These are phyloP conservation scores for Sporothrix pseudoabietina DNA, from an alignment of 2,329 filamentous ascomycete genomes.

Conservation along the genomic window DNA sequence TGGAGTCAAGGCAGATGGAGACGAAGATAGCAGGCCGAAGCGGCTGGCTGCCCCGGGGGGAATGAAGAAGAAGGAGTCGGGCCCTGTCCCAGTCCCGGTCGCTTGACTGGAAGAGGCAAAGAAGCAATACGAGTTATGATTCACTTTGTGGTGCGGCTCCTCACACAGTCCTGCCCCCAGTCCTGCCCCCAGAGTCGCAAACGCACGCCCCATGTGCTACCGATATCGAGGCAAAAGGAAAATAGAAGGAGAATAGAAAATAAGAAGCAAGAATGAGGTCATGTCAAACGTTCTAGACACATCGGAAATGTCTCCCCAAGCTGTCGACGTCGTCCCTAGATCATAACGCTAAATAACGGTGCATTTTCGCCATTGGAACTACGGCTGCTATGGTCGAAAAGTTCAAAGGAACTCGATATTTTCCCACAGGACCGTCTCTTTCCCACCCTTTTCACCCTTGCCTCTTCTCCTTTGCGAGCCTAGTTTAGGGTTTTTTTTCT, in stretches of 20 bases:
- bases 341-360: constrained; percentile 18
- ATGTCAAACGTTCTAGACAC: neutral
- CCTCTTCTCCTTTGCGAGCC: constrained; percentile 6
- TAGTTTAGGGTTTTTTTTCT: constrained; percentile 17
- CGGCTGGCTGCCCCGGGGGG: constrained; percentile 6
- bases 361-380: constrained; percentile 16
- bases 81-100: neutral
- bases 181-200: neutral
- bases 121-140: neutral
- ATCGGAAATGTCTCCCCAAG: neutral
- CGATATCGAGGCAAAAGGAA: neutral
- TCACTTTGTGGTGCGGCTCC: neutral
- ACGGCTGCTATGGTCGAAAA: neutral
- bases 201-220: neutral
- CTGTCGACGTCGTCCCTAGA: neutral
- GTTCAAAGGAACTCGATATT: neutral
- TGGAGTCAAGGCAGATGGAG: neutral
- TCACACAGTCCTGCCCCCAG: too few relatives aligned
- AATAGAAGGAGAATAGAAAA: neutral
- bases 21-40: constrained; percentile 15
- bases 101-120: neutral
- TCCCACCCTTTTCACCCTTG: neutral
- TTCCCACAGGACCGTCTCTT: neutral
- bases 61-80: neutral
- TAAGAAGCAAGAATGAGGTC: neutral